Percentiles rank a stretch among this genome's conserved stretches.
Conservation (phyloP, 2,329 filamentous ascomycete genomes). For the Drechslerella stenobrocha region DNA sequence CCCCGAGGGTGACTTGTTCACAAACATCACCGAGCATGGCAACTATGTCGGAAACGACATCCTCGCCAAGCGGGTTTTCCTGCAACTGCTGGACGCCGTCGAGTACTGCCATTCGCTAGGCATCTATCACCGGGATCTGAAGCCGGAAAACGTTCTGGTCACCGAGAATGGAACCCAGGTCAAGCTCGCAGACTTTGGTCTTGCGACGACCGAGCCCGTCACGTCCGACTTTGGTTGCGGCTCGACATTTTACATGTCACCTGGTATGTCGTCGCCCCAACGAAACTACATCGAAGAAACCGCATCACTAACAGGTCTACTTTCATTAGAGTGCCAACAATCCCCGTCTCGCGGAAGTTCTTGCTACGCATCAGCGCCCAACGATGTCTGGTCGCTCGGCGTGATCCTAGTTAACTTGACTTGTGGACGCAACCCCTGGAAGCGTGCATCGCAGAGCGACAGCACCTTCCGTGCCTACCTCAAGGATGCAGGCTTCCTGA, state of each 20-base stretch:
- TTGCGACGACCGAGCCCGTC: slow-evolving; percentile 79
- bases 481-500: slow-evolving; percentile 81
- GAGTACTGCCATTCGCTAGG: slow-evolving; percentile 89
- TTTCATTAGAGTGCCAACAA: slow-evolving; percentile 79
- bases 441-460: slow-evolving; percentile 89
- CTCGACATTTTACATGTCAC: slow-evolving; percentile 99
- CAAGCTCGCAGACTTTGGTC: slow-evolving; percentile 95
- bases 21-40: slow-evolving; percentile 93
- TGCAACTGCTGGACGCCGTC: slow-evolving; percentile 95
- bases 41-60: slow-evolving; percentile 91
- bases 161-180: slow-evolving; percentile 84
- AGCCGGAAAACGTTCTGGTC: slow-evolving; percentile 97
- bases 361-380: slow-evolving; percentile 87
- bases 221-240: slow-evolving; percentile 97
- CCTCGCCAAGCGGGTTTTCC: slow-evolving; percentile 81
- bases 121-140: slow-evolving; percentile 96
- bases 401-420: slow-evolving; percentile 97
- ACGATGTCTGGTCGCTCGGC: slow-evolving; percentile 97
- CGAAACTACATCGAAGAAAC: slow-evolving; percentile 24
- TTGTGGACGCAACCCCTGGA: slow-evolving; percentile 98
- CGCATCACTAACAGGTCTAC: slow-evolving; percentile 49
- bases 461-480: slow-evolving; percentile 91
- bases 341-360: slow-evolving; percentile 69
- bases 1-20: slow-evolving; percentile 93
- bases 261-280: slow-evolving; percentile 68